These are phyloP conservation scores for Myriosclerotinia scirpicola DNA, from an alignment of 2,329 filamentous ascomycete species.

Conservation along the genomic window DNA sequence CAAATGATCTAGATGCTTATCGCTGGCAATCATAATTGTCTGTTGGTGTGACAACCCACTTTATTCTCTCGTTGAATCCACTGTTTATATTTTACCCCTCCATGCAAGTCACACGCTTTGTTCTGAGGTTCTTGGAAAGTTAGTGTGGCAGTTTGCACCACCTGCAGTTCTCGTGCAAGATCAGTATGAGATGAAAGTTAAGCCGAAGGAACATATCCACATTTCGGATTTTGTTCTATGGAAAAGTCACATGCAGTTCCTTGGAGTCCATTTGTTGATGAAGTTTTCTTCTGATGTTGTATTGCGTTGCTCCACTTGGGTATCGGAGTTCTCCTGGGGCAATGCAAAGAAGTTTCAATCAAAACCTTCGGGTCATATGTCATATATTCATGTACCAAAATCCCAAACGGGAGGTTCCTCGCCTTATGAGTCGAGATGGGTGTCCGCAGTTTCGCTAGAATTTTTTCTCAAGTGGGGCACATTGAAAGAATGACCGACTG, in stretches of 20 bases:
- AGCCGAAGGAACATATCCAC: constrained; percentile 4
- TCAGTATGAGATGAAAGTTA: neutral
- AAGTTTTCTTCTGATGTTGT: neutral
- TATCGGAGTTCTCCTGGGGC: neutral
- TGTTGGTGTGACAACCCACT: constrained; percentile 17
- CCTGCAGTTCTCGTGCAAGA: neutral
- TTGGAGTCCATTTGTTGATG: neutral
- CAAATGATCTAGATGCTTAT: neutral
- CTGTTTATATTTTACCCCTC: constrained; percentile 15
- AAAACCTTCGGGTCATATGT: constrained; percentile 17
- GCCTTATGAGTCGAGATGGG: neutral
- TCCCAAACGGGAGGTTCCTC: constrained; percentile 19
- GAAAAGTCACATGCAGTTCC: constrained; percentile 14
- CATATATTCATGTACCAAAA: neutral
- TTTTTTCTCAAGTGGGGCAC: constrained; percentile 8
- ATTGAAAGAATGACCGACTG: constrained; percentile 13
- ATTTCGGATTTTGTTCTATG: too few species aligned
- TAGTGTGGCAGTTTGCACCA: neutral
- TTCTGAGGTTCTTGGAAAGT: neutral
- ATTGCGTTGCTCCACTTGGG: constrained; percentile 2
- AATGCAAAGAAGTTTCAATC: neutral
- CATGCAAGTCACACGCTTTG: constrained; percentile 20
- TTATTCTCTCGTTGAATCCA: neutral
- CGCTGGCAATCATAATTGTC: neutral
- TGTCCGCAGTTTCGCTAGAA: neutral